These are phyloP conservation scores for Paecilomyces sp. DNA, from an alignment of 2,329 filamentous ascomycete genomes.

Conservation along the genomic window DNA sequence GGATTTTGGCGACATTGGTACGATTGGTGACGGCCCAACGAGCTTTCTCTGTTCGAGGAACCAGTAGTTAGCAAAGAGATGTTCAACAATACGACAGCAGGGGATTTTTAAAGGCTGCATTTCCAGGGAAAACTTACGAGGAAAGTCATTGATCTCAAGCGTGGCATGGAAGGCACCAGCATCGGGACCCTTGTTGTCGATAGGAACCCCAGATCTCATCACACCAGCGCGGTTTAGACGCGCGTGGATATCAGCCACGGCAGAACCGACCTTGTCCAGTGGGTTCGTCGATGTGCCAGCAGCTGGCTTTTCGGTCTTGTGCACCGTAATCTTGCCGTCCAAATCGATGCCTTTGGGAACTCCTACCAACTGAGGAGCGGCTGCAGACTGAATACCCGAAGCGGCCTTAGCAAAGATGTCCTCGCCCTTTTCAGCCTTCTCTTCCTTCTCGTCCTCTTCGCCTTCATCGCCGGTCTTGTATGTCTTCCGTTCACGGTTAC, in stretches of 20 bases:
- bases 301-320: slow-evolving; percentile 57
- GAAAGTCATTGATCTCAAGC: slow-evolving; percentile 98
- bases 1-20: slow-evolving; percentile 96
- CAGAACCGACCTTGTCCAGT: slow-evolving; percentile 81
- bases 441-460: slow-evolving; percentile 61
- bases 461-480: slow-evolving; percentile 86
- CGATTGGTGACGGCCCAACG: slow-evolving; percentile 98
- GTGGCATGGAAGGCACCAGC: slow-evolving; percentile 95
- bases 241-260: slow-evolving; percentile 82
- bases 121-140: slow-evolving; percentile 46
- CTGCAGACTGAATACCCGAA: slow-evolving; percentile 56
- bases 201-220: slow-evolving; percentile 83
- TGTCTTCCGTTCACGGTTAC: slow-evolving; percentile 77
- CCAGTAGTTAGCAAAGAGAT: neutral
- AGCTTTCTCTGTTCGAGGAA: slow-evolving; percentile 62
- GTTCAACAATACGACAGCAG: neutral
- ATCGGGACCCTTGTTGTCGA: slow-evolving; percentile 97
- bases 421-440: slow-evolving; percentile 60
- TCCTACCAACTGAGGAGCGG: slow-evolving; percentile 39
- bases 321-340: slow-evolving; percentile 65
- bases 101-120: neutral
- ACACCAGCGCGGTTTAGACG: slow-evolving; percentile 84
- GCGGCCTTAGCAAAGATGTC: slow-evolving; percentile 54
- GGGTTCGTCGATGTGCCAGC: slow-evolving; percentile 51
- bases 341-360: slow-evolving; percentile 54